Evolutionary conservation across 148 eudicot species (phyloP).

Genomic region (Talinum fruticosum): DNA sequence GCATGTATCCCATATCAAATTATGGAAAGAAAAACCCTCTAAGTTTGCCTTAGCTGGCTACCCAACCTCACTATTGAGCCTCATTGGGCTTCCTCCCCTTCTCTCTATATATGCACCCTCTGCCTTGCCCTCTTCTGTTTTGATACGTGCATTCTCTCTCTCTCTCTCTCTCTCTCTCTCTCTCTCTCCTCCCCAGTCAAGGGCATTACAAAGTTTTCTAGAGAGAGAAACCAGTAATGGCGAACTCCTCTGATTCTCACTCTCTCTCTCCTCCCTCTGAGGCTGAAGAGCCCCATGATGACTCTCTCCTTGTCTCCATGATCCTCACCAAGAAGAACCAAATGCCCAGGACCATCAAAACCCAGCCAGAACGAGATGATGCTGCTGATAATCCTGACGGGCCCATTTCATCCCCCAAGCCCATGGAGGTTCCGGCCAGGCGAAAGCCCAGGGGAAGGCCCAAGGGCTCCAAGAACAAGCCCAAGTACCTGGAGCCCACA

Average conservation of each 20-base stretch:
- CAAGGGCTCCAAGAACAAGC: slow-evolving; percentile 40
- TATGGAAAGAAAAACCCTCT: not conserved
- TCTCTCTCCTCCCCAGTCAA: not conserved
- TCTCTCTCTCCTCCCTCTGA: slow-evolving; percentile 8
- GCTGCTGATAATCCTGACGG: no score
- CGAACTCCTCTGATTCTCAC: slow-evolving; percentile 1
- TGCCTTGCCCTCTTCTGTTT: not conserved
- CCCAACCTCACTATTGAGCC: not conserved
- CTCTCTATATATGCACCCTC: not conserved
- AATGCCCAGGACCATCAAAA: not conserved
- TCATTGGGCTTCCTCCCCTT: not conserved
- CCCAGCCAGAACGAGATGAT: not conserved
- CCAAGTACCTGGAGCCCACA: slow-evolving; percentile 15
- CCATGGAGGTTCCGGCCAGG: not conserved
- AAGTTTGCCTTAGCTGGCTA: not conserved
- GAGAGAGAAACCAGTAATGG: not conserved
- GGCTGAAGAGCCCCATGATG: not conserved
- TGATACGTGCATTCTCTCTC: no score
- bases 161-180: not conserved
- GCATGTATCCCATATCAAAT: not conserved
- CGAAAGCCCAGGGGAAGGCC: slow-evolving; percentile 34
- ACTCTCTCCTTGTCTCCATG: not conserved
- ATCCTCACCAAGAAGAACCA: not conserved
- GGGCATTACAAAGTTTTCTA: not conserved
- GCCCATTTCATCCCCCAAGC: not conserved